Base-by-base conservation (phyloP, 768 basidiomycete species). In the Trametes coccinea region DNA sequence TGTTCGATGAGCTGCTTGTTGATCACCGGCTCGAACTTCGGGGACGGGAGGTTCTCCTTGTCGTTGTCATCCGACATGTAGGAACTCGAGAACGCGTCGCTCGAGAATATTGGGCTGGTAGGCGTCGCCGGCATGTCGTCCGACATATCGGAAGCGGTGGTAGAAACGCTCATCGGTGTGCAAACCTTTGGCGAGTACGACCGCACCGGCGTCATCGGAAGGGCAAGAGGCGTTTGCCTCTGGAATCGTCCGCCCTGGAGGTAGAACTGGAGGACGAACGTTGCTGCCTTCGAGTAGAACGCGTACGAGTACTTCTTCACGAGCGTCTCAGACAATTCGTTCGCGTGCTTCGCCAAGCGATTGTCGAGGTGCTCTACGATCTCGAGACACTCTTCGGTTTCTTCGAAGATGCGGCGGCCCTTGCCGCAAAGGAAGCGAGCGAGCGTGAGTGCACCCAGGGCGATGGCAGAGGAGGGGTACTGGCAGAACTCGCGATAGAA, bases 271-370 rank as follows among this genome's bases (percentile, higher is more conserved):
- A 95, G 88, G 63, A 94, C 93, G 72, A 93, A 86, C 27, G 90
- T 93, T 27, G 96, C 95, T 0, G 95, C 93, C 77, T 95, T 95
- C 51, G 93, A 94, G 78, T 96, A 98, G 78, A 95, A 97, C 45
- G 89, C 89, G 69, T 93, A 95, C 5, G 95, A 95, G 78, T 99
- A 98, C 79, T 99, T 99, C 80, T 95, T 94, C 72, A 98, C 87
- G 70, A 98, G 80, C n/a, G 91, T 95, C 74, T 96, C 91, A 11
- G 96, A 98, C 34, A 99, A 83, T 66, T 92, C 90, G 70, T 95
- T 92, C 78, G 96, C 89, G 71, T 93, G 87, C 72, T 89, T 89
- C 31, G 90, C 84, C 69, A 98, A 83, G 66, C 92, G 89, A 59
- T 77, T 86, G 76, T 99, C 96, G 72, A 99, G 82, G 61, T 84